phyloP scores from a whole-genome alignment of 2,329 filamentous ascomycete genomes.

The Fusarium torulosum region DNA sequence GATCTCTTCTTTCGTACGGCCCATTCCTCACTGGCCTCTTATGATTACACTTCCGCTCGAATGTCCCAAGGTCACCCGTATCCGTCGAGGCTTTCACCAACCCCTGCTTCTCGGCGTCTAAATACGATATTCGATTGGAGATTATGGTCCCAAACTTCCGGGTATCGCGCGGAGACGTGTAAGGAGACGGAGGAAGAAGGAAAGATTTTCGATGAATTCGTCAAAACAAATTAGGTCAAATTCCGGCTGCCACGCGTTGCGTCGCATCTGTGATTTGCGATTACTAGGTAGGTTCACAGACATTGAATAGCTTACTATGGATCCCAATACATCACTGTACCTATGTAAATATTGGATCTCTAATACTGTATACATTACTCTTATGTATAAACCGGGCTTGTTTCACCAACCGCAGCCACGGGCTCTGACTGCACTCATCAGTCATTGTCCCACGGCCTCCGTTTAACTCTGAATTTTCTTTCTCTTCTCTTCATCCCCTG shows the following conservation, averaged over 20 bases:
- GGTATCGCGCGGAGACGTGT: conserved; percentile 22
- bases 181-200: conserved; percentile 6
- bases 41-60: conserved; percentile 17
- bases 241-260: conserved; percentile 32
- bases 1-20: conserved; percentile 7
- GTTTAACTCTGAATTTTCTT: background rate
- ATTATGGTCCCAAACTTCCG: conserved; percentile 4
- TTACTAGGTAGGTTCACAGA: conserved; percentile 2
- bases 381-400: conserved; percentile 27
- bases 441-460: conserved; percentile 22
- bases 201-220: conserved; percentile 24
- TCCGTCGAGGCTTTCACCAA: conserved; percentile 19
- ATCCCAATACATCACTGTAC: background rate
- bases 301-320: background rate
- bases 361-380: background rate
- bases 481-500: conserved; percentile 4
- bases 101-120: conserved; percentile 41
- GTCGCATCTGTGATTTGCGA: conserved; percentile 2
- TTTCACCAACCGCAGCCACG: conserved; percentile 37
- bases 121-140: conserved; percentile 32
- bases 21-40: conserved; percentile 28
- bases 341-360: background rate
- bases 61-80: conserved; percentile 14
- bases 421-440: conserved; percentile 29
- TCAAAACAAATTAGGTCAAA: conserved; percentile 23